Evolutionary conservation across 495 filamentous ascomycete genomes (phyloP), one percentile per base, ranked within the genome.

Genomic region (Apodospora peruviana): DNA sequence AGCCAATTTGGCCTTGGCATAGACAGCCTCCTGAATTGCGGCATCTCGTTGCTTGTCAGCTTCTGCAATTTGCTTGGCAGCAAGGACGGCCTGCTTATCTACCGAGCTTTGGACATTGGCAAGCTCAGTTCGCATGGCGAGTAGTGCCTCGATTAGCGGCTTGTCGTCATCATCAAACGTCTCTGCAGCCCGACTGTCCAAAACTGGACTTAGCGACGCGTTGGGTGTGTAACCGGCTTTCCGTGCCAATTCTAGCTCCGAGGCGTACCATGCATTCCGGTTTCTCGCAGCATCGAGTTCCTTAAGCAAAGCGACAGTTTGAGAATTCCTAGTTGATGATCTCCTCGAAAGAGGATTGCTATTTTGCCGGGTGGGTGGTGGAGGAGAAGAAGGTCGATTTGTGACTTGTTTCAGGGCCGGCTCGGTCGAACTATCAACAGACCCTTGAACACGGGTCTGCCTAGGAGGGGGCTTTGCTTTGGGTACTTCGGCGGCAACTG

Each of bases 211-310:
- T 39, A 82, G 77, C 11, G 87, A 82, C 1, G 84, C 64, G 55
- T 81, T 89, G 12, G 87, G 81, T 8, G 79, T 75, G 60, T 96
- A 97, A 7, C 93, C 93, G 9, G 86, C 82, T 66, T 94, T 91
- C 40, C 84, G 81, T 3, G 93, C 93, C 47, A 97, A 67, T 14
- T 93, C 88, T 23, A 99, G 70, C 65, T 99, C 93, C 2, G 91
- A 95, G 5, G 90, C 90, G 67, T 93, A 96, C 93, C 93, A 99
- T 1, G 91, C 90, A 64, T 95, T 97, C 20, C 85, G 83, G 55
- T 83, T 88, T 60, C 86, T 88, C 9, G 83, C 73, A 3, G 80
- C 69, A 59, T 97, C 90, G 4, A 99, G 76, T 52, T 97, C 94
- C 58, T 88, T 86, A 19, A 87, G 70, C 37, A 93, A 59, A 0